Evolutionary conservation across 225 moss, liverwort and hornwort species (phyloP).

Genomic region (Pseudisothecium myosuroides): DNA sequence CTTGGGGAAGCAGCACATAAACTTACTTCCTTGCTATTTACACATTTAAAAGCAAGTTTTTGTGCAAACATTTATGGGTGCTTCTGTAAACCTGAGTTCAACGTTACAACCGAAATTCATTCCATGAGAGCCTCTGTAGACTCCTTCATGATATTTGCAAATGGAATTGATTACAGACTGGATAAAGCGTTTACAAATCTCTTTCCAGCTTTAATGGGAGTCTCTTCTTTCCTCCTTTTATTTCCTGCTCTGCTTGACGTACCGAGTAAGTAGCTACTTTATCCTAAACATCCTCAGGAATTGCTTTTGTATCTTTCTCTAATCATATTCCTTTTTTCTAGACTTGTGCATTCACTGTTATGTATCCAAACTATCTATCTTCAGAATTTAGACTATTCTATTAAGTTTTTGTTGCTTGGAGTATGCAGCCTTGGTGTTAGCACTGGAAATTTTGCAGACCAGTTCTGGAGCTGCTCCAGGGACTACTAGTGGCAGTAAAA

Average conservation of each 20-base stretch:
- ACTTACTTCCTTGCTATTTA: not conserved
- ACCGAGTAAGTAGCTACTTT: constrained; percentile 48
- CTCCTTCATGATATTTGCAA: not conserved
- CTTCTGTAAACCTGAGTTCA: not conserved
- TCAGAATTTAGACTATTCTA: not conserved
- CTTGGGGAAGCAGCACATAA: constrained; percentile 80
- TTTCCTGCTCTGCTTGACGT: constrained; percentile 92
- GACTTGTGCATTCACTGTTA: not conserved
- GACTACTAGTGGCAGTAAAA: constrained; percentile 43
- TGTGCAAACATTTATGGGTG: not conserved
- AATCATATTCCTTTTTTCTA: not conserved
- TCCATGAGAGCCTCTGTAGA: not conserved
- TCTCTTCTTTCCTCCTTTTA: constrained; percentile 70
- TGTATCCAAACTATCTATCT: not conserved
- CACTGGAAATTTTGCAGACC: no score
- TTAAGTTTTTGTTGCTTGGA: no score
- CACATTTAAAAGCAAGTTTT: not conserved
- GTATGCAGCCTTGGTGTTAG: not conserved
- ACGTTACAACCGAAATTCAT: not conserved
- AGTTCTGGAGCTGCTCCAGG: no score
- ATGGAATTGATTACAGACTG: constrained; percentile 26
- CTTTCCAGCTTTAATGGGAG: constrained; percentile 67
- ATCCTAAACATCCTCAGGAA: not conserved
- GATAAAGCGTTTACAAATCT: constrained; percentile 60
- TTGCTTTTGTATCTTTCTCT: not conserved